A percentile compares a stretch with the other conserved stretches of the same genome.
phyloP scores from a whole-genome alignment of 371 early-diverging fungal species.

The Mortierella sp. region DNA sequence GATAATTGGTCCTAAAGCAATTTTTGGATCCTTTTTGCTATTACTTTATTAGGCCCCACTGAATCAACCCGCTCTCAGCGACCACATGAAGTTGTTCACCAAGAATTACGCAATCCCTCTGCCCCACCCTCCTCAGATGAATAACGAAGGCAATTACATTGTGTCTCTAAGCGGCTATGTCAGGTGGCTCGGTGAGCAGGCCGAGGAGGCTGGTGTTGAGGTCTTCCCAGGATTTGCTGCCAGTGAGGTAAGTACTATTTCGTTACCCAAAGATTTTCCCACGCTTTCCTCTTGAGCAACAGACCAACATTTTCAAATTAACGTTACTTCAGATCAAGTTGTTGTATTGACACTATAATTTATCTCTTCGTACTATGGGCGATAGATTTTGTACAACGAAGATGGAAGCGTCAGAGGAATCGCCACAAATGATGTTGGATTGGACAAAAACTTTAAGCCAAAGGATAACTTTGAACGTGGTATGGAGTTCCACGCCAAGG shows the following conservation, averaged over 20 bases:
- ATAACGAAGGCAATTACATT: conserved; percentile 97
- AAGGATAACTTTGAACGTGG: conserved; percentile 95
- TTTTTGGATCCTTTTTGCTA: background rate
- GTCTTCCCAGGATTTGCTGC: conserved; percentile 96
- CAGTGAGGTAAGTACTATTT: conserved; percentile 71
- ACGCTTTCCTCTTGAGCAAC: conserved; percentile 12
- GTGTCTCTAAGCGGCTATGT: conserved; percentile 94
- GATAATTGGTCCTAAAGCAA: background rate
- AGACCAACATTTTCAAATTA: background rate
- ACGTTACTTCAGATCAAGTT: background rate
- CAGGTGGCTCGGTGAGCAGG: conserved; percentile 97
- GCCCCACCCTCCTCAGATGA: conserved; percentile 97
- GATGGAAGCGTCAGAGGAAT: conserved; percentile 95
- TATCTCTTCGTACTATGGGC: background rate
- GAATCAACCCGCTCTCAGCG: conserved; percentile 87
- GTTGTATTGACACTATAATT: background rate
- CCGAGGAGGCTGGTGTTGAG: conserved; percentile 96
- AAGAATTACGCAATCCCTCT: conserved; percentile 84
- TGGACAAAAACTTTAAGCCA: conserved; percentile 90
- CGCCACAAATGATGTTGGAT: conserved; percentile 96
- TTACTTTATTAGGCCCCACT: conserved; percentile 79
- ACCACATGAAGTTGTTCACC: conserved; percentile 92
- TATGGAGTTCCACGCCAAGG: conserved; percentile 95
- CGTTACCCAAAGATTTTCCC: conserved; percentile 27
- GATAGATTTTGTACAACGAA: conserved; percentile 85